Evolutionary conservation across 140 eudicot species (phyloP), one percentile per base, ranked within the genome.

Genomic region (Flaveria floridana): DNA sequence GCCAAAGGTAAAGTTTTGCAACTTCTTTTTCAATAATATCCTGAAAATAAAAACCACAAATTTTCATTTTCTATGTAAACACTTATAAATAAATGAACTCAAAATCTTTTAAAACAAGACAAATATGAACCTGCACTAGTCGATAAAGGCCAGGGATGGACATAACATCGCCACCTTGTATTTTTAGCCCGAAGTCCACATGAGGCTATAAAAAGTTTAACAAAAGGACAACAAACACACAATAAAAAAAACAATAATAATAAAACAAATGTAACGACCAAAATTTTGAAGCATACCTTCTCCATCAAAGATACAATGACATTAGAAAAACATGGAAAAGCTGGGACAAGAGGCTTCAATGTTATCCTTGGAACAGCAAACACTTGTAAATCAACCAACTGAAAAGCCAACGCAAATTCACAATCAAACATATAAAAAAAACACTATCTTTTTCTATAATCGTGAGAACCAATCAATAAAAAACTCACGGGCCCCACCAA

Each of bases 381-480:
- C 70, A 92, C 86, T 85, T 89, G 98, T 66, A 92, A 55, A 80
- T 92, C 98, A 61, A 92, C 95, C 76, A 93, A 80, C 98, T 93
- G 83, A 53, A 37, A 67, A 77, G 21, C 11, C 69, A 26, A 76
- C 65, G 44, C 74, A 81, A 57, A 53, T 57, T 84, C 58, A 46
- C n/a, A n/a, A 69, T 76, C 64, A 79, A 75, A 56, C 18, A 20
- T 12, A 28, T 37, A 63, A 47, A 44, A 34, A 1, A 20, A 20
- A 68, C 1, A 63, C 44, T 12, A n/a, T 10, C 63, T 52, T 50
- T 8, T 12, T 58, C 2, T 6, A 55, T 53, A 58, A 58, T 0
- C 7, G 16, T 21, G 37, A 58, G 7, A 21, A 21, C 34, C 13
- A 23, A 0, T 10, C 34, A 58, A 25, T n/a, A 7, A 21, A 2